A percentile compares a stretch with the other conserved stretches of the same genome.
These are phyloP conservation scores for Balamuthia mandrillaris DNA, from an alignment of 208 protist species.

Conservation along the genomic window DNA sequence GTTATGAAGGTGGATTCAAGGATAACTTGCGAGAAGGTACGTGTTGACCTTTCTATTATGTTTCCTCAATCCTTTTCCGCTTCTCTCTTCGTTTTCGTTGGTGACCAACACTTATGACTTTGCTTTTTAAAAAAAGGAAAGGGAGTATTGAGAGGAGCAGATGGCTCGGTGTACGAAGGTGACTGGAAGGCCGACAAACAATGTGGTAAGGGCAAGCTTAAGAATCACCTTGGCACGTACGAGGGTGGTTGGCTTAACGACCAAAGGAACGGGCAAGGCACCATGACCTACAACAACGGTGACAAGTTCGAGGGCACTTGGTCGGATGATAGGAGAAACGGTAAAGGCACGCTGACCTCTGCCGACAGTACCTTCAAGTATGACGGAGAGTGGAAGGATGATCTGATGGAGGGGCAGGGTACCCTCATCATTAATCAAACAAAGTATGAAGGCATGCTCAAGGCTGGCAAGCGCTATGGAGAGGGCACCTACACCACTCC, in stretches of 20 bases:
- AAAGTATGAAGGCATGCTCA: background rate
- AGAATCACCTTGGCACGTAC: background rate
- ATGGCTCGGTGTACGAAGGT: background rate
- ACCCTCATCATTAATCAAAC: background rate
- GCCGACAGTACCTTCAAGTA: background rate
- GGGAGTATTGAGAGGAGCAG: background rate
- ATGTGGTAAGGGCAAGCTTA: background rate
- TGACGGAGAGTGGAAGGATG: constrained; percentile 10
- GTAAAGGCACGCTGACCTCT: background rate
- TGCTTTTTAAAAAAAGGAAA: too few species aligned
- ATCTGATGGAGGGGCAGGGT: background rate
- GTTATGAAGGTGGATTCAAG: background rate
- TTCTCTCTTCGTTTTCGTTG: too few species aligned
- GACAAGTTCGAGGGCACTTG: background rate
- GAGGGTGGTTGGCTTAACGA: background rate
- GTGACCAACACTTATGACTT: too few species aligned
- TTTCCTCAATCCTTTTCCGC: too few species aligned
- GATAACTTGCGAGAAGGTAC: background rate
- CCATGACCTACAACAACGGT: background rate
- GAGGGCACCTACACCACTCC: background rate
- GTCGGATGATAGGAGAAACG: background rate
- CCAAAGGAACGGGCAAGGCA: background rate
- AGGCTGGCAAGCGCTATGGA: background rate
- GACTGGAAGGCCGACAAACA: constrained; percentile 5
- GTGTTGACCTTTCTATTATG: background rate